phyloP scores from a whole-genome alignment of 208 protist genomes.

The Acanthamoeba rhysodes region DNA sequence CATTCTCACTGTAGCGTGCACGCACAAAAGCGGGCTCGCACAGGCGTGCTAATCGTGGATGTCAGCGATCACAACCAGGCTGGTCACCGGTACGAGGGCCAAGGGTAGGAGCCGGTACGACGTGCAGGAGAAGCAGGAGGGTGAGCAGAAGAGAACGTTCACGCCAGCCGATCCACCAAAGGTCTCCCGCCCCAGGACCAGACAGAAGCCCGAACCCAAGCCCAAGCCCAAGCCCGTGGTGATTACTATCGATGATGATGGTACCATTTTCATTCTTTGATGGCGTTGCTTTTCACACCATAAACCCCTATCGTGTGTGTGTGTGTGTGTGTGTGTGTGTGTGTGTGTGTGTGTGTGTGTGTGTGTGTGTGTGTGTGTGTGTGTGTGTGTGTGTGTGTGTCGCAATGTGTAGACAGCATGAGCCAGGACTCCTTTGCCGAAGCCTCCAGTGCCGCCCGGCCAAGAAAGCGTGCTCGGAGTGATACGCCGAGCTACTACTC shows the following conservation, averaged over 20 bases:
- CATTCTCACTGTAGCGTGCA: too few species aligned
- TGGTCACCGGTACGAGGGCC: background rate
- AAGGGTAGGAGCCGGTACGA: background rate
- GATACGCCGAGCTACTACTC: background rate
- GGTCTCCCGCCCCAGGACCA: background rate
- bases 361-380: too few species aligned
- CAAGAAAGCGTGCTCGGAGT: background rate
- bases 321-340: too few species aligned
- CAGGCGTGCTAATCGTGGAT: background rate
- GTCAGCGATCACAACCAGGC: background rate
- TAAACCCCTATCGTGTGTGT: too few species aligned
- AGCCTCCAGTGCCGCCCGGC: background rate
- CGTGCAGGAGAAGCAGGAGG: background rate
- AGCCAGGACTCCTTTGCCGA: background rate
- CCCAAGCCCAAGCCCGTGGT: background rate
- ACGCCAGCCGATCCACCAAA: background rate
- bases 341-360: too few species aligned
- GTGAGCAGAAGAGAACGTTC: background rate
- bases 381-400: background rate
- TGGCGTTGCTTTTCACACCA: background rate
- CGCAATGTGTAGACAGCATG: background rate
- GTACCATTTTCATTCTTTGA: background rate
- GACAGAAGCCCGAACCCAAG: background rate
- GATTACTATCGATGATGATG: slow-evolving; percentile 20
- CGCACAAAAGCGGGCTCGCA: too few species aligned